These are phyloP conservation scores for Candolleomyces aberdarensis DNA, from an alignment of 768 basidiomycete genomes.

Conservation along the genomic window DNA sequence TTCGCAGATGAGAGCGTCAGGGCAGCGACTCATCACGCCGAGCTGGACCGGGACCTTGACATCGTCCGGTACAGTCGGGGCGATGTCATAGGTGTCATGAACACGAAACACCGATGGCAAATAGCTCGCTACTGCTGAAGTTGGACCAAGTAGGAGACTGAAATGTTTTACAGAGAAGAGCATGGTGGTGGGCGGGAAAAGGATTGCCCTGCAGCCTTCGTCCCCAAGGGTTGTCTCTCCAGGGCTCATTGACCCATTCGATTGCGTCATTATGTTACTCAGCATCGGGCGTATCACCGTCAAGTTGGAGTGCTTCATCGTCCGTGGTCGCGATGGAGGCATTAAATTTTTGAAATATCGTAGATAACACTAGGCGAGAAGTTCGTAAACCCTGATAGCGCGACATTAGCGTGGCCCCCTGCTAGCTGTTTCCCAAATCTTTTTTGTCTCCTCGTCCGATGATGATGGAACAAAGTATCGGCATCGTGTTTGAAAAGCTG, in stretches of 20 bases:
- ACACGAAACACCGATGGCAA: background rate
- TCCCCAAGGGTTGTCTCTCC: background rate
- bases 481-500: slow-evolving; percentile 79
- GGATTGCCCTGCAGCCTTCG: background rate
- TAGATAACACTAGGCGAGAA: too few species aligned
- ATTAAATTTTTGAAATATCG: too few species aligned
- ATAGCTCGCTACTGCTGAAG: slow-evolving; percentile 7
- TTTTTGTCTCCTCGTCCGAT: slow-evolving; percentile 51
- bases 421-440: slow-evolving; percentile 28
- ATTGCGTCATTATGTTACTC: slow-evolving; percentile 23
- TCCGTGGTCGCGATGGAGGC: too few species aligned
- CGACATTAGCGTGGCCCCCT: slow-evolving; percentile 9
- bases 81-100: too few species aligned
- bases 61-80: slow-evolving; percentile 7
- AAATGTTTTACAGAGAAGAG: slow-evolving; percentile 4
- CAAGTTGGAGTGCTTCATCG: too few species aligned
- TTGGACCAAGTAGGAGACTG: background rate
- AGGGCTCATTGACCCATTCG: background rate
- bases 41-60: slow-evolving; percentile 47
- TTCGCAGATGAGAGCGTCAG: slow-evolving; percentile 84
- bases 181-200: slow-evolving; percentile 1
- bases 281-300: background rate
- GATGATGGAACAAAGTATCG: slow-evolving; percentile 71
- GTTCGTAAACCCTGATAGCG: background rate
- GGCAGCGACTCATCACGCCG: slow-evolving; percentile 59